A percentile compares a stretch with the other conserved stretches of the same genome.
Conservation (phyloP, 2,329 filamentous ascomycete genomes). For the Stromatinia cepivora region DNA sequence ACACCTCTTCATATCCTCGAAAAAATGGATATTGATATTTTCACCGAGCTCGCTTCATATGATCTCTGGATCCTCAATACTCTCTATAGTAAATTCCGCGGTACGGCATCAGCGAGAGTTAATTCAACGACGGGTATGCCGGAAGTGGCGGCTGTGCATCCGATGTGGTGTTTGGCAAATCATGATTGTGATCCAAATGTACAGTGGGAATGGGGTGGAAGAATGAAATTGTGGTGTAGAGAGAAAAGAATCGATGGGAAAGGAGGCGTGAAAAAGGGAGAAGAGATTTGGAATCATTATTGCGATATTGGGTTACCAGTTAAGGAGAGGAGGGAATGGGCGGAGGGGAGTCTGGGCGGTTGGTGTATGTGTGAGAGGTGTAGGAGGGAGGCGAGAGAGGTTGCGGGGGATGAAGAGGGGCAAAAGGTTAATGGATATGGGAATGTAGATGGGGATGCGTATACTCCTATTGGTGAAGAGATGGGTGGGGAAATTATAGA, state of each 20-base stretch:
- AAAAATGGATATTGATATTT: conserved; percentile 82
- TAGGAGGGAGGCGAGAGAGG: conserved; percentile 61
- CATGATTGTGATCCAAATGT: conserved; percentile 96
- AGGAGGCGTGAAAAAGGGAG: conserved; percentile 70
- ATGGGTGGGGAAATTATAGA: not conserved
- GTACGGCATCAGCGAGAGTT: conserved; percentile 84
- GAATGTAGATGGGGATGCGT: not conserved
- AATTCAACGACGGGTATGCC: conserved; percentile 76
- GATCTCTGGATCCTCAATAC: conserved; percentile 89
- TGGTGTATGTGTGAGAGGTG: conserved; percentile 86
- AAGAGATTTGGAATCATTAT: conserved; percentile 93
- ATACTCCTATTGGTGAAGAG: not conserved
- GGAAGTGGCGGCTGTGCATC: conserved; percentile 90
- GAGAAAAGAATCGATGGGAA: conserved; percentile 56
- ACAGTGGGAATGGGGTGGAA: conserved; percentile 86
- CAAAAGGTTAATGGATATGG: not conserved
- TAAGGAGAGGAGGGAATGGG: conserved; percentile 83
- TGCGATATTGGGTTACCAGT: conserved; percentile 82
- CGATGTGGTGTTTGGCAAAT: conserved; percentile 94
- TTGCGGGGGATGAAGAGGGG: not conserved
- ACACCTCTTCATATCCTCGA: conserved; percentile 75
- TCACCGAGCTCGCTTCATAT: conserved; percentile 56
- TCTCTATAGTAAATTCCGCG: conserved; percentile 87
- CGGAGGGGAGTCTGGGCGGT: conserved; percentile 81
- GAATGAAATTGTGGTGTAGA: conserved; percentile 69